Conservation (phyloP, 2,329 filamentous ascomycete species). For the Botrytis fragariae region DNA sequence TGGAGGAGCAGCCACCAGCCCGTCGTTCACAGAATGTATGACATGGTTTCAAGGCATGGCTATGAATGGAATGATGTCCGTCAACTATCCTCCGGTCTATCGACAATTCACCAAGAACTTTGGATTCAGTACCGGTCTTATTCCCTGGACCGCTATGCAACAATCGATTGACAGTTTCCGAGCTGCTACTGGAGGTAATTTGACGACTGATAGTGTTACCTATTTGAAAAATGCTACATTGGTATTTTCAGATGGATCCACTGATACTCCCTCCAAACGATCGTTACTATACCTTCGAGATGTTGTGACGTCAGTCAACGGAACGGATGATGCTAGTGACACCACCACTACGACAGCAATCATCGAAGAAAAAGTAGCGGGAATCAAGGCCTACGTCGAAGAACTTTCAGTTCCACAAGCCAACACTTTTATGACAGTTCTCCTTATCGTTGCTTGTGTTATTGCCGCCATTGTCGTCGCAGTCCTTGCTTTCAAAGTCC, state of each 20-base stretch:
- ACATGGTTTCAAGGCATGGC: conserved; percentile 92
- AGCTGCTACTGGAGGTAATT: conserved; percentile 75
- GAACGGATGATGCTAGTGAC: conserved; percentile 33
- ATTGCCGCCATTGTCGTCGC: conserved; percentile 80
- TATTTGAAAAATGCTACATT: conserved; percentile 75
- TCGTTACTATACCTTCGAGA: conserved; percentile 55
- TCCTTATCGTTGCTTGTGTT: conserved; percentile 84
- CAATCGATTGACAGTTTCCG: conserved; percentile 81
- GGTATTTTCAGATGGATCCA: conserved; percentile 62
- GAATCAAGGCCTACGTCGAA: conserved; percentile 81
- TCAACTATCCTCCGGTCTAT: conserved; percentile 83
- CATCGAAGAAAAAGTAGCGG: conserved; percentile 58
- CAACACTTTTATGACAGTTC: conserved; percentile 94
- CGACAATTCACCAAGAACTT: conserved; percentile 91
- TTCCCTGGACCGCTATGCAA: conserved; percentile 82
- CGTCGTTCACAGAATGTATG: conserved; percentile 81
- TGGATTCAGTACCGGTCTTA: conserved; percentile 80
- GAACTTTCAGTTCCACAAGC: conserved; percentile 79
- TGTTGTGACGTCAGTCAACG: conserved; percentile 48
- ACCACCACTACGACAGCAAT: conserved; percentile 31
- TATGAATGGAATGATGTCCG: conserved; percentile 93
- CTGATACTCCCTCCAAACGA: conserved; percentile 53
- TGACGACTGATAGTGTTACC: conserved; percentile 74
- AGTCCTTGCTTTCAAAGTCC: conserved; percentile 85
- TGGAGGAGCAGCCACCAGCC: conserved; percentile 67